These are phyloP conservation scores for Cotoneaster glaucophyllus DNA, from an alignment of 306 rosid genomes.

Conservation along the genomic window DNA sequence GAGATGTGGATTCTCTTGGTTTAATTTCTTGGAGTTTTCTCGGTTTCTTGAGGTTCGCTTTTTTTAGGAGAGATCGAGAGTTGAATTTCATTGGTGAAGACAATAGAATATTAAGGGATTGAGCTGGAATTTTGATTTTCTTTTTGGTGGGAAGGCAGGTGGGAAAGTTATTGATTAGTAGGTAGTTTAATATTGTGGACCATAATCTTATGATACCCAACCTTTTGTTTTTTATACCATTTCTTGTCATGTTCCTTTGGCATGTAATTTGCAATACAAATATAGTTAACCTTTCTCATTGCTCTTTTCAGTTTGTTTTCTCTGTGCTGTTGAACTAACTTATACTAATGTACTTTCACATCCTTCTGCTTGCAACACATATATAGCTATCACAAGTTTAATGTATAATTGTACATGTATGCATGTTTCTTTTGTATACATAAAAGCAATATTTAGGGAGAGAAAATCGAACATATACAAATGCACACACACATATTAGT, in stretches of 20 bases:
- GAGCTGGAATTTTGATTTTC: conserved; percentile 13
- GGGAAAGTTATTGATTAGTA: conserved; percentile 29
- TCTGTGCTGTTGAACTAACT: neutral
- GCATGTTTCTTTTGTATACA: neutral
- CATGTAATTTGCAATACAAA: conserved; percentile 1
- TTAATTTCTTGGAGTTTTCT: neutral
- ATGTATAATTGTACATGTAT: neutral
- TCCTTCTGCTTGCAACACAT: neutral
- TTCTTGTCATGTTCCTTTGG: conserved; percentile 15
- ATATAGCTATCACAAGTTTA: neutral
- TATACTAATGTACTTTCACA: neutral
- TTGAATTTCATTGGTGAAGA: neutral
- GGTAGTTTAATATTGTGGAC: conserved; percentile 7
- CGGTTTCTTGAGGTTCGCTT: neutral
- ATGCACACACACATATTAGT: neutral
- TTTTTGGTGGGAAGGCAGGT: conserved; percentile 20
- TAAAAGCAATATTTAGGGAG: neutral
- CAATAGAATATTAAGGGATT: neutral
- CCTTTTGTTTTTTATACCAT: conserved; percentile 9
- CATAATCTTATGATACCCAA: neutral
- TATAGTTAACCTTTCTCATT: neutral
- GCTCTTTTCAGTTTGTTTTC: neutral
- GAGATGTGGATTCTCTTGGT: neutral
- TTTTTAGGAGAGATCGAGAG: neutral
- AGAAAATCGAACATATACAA: neutral